Evolutionary conservation across 1,284 basidiomycete genomes (phyloP).

Genomic region (Tilletia caries): DNA sequence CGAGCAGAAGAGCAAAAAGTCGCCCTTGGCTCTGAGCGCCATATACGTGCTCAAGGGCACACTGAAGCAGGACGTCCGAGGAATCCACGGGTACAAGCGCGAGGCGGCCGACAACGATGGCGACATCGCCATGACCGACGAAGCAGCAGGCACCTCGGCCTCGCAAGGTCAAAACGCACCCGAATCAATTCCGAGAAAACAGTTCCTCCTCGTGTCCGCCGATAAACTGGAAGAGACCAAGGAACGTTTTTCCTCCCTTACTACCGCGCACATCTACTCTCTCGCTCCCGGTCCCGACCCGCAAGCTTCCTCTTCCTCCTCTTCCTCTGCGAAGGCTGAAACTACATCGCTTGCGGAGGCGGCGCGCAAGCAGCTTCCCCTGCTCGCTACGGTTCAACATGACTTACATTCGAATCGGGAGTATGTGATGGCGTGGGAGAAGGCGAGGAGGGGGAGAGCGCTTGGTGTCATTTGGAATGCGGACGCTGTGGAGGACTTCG

Average conservation of each 20-base stretch:
- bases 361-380: constrained; percentile 13
- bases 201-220: constrained; percentile 24
- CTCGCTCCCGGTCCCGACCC: constrained; percentile 27
- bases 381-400: constrained; percentile 33
- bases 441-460: constrained; percentile 30
- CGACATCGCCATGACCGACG: neutral
- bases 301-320: too few relatives aligned
- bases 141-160: constrained; percentile 13
- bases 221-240: constrained; percentile 28
- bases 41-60: constrained; percentile 7
- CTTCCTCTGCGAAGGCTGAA: neutral
- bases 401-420: constrained; percentile 33
- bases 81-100: neutral
- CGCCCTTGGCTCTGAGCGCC: neutral
- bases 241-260: constrained; percentile 16
- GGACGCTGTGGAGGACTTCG: constrained; percentile 23
- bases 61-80: constrained; percentile 3
- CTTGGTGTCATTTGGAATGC: constrained; percentile 30
- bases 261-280: constrained; percentile 36
- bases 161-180: neutral
- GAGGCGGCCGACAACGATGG: neutral
- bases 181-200: constrained; percentile 16
- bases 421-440: constrained; percentile 30
- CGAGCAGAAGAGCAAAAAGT: constrained; percentile 14
- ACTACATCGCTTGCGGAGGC: neutral